Conservation (phyloP, 306 rosid genomes). For the Medicago ruthenica region DNA sequence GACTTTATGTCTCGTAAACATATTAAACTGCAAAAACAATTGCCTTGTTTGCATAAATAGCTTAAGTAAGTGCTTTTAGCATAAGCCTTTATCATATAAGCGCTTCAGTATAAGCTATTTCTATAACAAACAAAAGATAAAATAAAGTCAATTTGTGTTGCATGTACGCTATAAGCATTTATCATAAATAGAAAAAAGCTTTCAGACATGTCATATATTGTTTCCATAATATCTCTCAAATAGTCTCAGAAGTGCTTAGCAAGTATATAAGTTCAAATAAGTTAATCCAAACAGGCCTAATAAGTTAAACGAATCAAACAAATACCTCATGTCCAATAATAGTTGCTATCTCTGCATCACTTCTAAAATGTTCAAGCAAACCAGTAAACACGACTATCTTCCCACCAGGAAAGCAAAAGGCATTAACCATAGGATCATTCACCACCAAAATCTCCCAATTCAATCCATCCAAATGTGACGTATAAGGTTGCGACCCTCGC, state of each 20-base stretch:
- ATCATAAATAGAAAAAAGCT: not conserved
- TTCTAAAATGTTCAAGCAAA: slow-evolving; percentile 73
- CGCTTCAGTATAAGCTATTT: not conserved
- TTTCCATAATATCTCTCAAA: not conserved
- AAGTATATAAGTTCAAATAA: not conserved
- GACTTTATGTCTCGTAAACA: not conserved
- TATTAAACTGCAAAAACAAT: slow-evolving; percentile 13
- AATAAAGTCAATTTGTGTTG: not conserved
- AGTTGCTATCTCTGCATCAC: slow-evolving; percentile 78
- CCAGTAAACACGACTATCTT: slow-evolving; percentile 91
- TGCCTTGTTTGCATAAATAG: not conserved
- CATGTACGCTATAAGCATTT: not conserved
- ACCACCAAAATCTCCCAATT: slow-evolving; percentile 94
- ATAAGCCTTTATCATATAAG: not conserved
- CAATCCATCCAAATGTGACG: slow-evolving; percentile 81
- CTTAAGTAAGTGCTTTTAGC: not conserved
- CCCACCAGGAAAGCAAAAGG: slow-evolving; percentile 86
- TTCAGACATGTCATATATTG: not conserved
- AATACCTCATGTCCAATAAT: slow-evolving; percentile 87
- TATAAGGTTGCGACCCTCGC: slow-evolving; percentile 39
- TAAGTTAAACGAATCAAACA: not conserved
- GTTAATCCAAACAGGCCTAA: not conserved
- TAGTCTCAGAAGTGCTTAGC: not conserved
- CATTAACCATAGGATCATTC: slow-evolving; percentile 73
- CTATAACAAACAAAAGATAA: not conserved